A percentile compares a stretch with the other conserved stretches of the same genome.
Conservation (phyloP, 768 basidiomycete genomes). For the Melanogaster broomeanus region DNA sequence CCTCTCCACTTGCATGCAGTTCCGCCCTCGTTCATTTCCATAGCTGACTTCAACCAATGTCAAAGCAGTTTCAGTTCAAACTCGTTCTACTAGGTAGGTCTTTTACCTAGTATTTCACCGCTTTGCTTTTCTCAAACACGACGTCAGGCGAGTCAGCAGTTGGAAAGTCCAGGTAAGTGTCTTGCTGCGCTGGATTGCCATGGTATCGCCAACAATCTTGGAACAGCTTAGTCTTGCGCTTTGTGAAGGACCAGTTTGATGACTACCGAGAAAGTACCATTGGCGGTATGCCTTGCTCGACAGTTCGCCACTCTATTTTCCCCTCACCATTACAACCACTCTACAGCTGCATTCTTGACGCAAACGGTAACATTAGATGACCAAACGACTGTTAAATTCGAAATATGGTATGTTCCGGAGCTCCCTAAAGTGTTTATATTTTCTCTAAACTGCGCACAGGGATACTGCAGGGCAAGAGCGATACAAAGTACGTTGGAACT, state of each 20-base stretch:
- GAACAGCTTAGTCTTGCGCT: conserved; percentile 85
- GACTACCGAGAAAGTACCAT: conserved; percentile 96
- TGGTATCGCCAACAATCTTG: conserved; percentile 24
- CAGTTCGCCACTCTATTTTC: not conserved
- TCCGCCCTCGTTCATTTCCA: conserved; percentile 27
- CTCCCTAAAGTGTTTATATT: not conserved
- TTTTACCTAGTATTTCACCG: not conserved
- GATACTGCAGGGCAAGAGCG: conserved; percentile 96
- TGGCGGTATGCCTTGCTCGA: conserved; percentile 56
- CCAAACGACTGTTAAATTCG: conserved; percentile 93
- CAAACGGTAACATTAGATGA: conserved; percentile 93
- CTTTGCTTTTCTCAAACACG: conserved; percentile 7
- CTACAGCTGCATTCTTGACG: conserved; percentile 92
- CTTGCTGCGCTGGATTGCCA: conserved; percentile 7
- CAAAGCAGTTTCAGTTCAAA: conserved; percentile 93
- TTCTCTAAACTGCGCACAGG: conserved; percentile 44
- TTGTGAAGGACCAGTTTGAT: conserved; percentile 96
- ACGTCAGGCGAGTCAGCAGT: conserved; percentile 91
- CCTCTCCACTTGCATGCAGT: conserved; percentile 5
- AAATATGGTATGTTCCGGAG: conserved; percentile 77
- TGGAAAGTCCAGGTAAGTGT: conserved; percentile 87
- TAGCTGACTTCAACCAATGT: conserved; percentile 57
- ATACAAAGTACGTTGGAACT: conserved; percentile 65
- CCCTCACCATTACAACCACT: conserved; percentile 16
- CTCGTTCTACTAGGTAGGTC: conserved; percentile 87